Conservation (phyloP, 331 rosid species). For the Phaseolus coccineus region DNA sequence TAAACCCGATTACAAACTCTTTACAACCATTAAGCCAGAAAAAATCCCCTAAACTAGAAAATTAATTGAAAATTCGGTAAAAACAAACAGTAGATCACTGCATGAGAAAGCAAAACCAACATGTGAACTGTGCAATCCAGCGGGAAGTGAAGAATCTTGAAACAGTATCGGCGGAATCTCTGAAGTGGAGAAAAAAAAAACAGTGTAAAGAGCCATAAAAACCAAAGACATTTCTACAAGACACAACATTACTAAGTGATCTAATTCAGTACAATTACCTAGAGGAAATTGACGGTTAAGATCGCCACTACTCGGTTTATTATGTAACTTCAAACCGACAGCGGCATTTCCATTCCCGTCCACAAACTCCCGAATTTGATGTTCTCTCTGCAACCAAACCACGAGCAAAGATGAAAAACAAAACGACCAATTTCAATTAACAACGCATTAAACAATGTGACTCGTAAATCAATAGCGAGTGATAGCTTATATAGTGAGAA, state of each 20-base stretch:
- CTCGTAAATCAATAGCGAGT: not conserved
- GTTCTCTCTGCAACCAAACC: slow-evolving; percentile 52
- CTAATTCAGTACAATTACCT: slow-evolving; percentile 49
- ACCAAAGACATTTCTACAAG: slow-evolving; percentile 22
- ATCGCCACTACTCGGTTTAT: slow-evolving; percentile 49
- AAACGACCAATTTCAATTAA: not conserved
- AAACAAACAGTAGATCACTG: slow-evolving; percentile 18
- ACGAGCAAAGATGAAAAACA: not conserved
- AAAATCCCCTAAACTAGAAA: slow-evolving; percentile 1
- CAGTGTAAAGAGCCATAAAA: slow-evolving; percentile 7
- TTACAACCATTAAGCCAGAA: slow-evolving; percentile 32
- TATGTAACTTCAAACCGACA: slow-evolving; percentile 48
- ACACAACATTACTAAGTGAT: slow-evolving; percentile 18
- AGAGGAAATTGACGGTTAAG: slow-evolving; percentile 54
- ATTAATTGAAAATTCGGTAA: not conserved
- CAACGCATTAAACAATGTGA: slow-evolving; percentile 33
- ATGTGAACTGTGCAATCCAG: slow-evolving; percentile 52
- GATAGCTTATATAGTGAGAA: slow-evolving; percentile 9
- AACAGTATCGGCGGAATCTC: slow-evolving; percentile 61
- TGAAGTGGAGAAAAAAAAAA: slow-evolving; percentile 44
- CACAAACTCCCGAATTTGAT: slow-evolving; percentile 49
- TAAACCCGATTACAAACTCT: not conserved
- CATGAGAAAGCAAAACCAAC: slow-evolving; percentile 52
- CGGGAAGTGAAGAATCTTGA: slow-evolving; percentile 57
- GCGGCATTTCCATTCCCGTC: slow-evolving; percentile 52